Evolutionary conservation across 805 yeast genomes (phyloP).

Genomic region (Myxozyma melibiosi): DNA sequence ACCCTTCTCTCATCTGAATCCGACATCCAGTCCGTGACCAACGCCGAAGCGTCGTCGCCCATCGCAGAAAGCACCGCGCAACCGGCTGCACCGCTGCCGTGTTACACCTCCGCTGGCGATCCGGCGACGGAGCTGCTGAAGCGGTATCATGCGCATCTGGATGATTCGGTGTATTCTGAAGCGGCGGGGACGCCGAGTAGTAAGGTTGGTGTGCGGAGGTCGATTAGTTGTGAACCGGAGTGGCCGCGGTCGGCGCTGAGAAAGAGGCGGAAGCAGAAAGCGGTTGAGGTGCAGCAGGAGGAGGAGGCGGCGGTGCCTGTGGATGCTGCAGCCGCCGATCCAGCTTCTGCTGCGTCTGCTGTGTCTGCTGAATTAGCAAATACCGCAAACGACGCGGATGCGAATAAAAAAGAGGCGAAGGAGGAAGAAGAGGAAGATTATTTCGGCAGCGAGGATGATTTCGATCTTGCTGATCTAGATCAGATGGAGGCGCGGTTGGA

Average conservation of each 20-base stretch:
- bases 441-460: slow-evolving; percentile 12
- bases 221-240: slow-evolving; percentile 28
- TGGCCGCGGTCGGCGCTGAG: slow-evolving; percentile 21
- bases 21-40: too few species aligned
- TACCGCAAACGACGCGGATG: too few species aligned
- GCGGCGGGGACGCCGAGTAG: not conserved
- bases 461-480: not conserved
- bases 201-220: slow-evolving; percentile 1
- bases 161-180: too few species aligned
- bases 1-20: too few species aligned
- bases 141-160: slow-evolving; percentile 19
- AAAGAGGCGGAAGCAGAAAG: not conserved
- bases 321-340: too few species aligned
- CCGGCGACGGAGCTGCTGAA: slow-evolving; percentile 25
- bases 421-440: not conserved
- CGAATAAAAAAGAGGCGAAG: not conserved
- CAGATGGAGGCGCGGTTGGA: not conserved
- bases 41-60: slow-evolving; percentile 4
- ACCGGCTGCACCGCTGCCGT: too few species aligned
- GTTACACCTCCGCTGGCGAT: slow-evolving; percentile 8
- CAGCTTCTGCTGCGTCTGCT: too few species aligned
- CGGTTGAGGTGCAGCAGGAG: not conserved
- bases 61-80: not conserved
- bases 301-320: not conserved
- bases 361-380: too few species aligned